Evolutionary conservation across 805 yeast species (phyloP).

Genomic region (Cyberlindnera sargentensis): DNA sequence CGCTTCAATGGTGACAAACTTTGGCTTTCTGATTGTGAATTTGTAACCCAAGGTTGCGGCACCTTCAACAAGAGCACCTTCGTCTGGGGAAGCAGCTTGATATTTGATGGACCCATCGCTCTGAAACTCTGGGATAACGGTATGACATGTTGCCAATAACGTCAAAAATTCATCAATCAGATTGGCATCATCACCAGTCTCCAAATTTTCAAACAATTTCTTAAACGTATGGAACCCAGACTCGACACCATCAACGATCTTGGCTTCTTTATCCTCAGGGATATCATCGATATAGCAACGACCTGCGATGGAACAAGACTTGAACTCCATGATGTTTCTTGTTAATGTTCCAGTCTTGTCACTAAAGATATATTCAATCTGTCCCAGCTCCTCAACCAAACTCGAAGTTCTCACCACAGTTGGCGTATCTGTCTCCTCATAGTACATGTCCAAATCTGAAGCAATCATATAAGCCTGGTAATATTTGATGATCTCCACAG

Average conservation of each 20-base stretch:
- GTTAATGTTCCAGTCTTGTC: conserved; percentile 98
- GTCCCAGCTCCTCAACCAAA: conserved; percentile 94
- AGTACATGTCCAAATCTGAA: conserved; percentile 90
- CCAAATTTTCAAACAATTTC: conserved; percentile 45
- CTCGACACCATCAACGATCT: conserved; percentile 71
- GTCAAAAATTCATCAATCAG: conserved; percentile 73
- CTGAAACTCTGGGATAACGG: conserved; percentile 88
- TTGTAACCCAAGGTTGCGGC: conserved; percentile 85
- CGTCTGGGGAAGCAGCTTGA: conserved; percentile 99
- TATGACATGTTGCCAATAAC: conserved; percentile 86
- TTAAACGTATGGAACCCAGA: conserved; percentile 71
- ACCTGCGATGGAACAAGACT: conserved; percentile 89
- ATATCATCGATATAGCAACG: conserved; percentile 78
- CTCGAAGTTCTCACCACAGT: conserved; percentile 93
- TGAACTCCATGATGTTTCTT: conserved; percentile 93
- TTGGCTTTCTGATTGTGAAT: conserved; percentile 81
- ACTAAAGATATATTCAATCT: conserved; percentile 90
- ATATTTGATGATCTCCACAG: conserved; percentile 91
- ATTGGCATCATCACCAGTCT: conserved; percentile 37
- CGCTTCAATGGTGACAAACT: conserved; percentile 60
- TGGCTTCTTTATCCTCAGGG: conserved; percentile 83
- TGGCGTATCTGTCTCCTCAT: conserved; percentile 84
- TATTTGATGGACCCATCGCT: conserved; percentile 67
- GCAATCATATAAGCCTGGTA: conserved; percentile 93
- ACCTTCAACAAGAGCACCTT: conserved; percentile 97